These are phyloP conservation scores for Grifola frondosa DNA, from an alignment of 1,284 basidiomycete genomes.

Conservation along the genomic window DNA sequence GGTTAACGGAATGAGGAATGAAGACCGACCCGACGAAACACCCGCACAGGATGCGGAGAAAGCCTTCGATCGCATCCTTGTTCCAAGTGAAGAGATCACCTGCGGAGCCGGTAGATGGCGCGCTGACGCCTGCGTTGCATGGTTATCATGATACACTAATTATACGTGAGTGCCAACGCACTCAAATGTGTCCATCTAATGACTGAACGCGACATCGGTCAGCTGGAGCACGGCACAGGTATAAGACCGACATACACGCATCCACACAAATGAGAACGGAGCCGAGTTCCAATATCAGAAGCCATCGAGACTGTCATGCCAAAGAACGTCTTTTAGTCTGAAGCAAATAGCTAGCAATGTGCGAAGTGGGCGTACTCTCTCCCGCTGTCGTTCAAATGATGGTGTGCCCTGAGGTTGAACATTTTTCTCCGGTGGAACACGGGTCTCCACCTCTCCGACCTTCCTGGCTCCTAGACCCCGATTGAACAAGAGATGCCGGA, in stretches of 20 bases:
- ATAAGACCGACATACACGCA: slow-evolving; percentile 53
- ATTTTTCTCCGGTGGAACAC: no score
- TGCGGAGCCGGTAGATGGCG: slow-evolving; percentile 10
- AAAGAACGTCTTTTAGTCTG: no score
- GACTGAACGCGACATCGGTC: slow-evolving; percentile 41
- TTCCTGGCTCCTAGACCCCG: slow-evolving; percentile 64
- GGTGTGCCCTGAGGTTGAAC: no score
- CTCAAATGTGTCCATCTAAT: slow-evolving; percentile 75
- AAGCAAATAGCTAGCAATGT: no score
- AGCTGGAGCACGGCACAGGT: background rate
- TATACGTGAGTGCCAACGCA: slow-evolving; percentile 25
- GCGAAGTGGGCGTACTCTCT: no score
- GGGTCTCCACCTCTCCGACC: slow-evolving; percentile 25
- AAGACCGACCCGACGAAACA: slow-evolving; percentile 53
- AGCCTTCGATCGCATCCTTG: slow-evolving; percentile 45
- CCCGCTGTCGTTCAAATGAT: no score
- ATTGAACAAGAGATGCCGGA: slow-evolving; percentile 89
- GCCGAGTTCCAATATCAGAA: slow-evolving; percentile 56
- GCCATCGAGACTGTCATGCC: slow-evolving; percentile 53
- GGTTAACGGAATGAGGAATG: slow-evolving; percentile 8
- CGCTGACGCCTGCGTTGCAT: slow-evolving; percentile 7
- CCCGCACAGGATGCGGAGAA: slow-evolving; percentile 59
- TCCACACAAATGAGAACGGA: slow-evolving; percentile 58
- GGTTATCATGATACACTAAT: background rate
- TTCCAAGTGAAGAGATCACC: slow-evolving; percentile 25